Conservation (phyloP, 306 rosid species). For the Casuarina equisetifolia region DNA sequence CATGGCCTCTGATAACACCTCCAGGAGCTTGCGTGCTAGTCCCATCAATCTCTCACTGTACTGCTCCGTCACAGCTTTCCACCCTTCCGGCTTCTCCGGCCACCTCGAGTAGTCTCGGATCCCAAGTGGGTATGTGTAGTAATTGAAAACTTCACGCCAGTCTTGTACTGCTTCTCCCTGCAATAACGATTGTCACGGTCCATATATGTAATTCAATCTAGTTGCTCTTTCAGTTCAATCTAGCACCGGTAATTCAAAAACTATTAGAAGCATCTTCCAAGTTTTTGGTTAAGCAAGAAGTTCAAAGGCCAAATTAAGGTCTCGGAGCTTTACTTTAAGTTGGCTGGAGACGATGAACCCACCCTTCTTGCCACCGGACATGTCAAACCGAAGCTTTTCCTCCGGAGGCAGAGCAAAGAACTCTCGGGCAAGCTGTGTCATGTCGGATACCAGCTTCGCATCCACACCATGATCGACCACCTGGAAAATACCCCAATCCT, state of each 20-base stretch:
- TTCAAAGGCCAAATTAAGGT: background rate
- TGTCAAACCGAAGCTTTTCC: constrained; percentile 81
- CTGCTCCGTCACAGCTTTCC: no score
- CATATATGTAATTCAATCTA: no score
- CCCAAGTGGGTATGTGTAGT: constrained; percentile 33
- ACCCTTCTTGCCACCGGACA: constrained; percentile 92
- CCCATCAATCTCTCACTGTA: no score
- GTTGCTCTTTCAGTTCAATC: no score
- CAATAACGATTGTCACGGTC: background rate
- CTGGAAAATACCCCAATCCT: constrained; percentile 80
- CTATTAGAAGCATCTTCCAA: constrained; percentile 24
- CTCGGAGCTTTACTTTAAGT: constrained; percentile 53
- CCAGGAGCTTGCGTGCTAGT: constrained; percentile 61
- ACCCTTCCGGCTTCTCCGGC: no score
- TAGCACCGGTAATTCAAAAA: background rate
- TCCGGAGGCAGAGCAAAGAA: constrained; percentile 73
- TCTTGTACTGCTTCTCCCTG: constrained; percentile 77
- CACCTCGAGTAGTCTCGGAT: no score
- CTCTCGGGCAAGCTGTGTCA: constrained; percentile 58
- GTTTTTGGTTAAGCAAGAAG: no score
- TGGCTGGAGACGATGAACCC: constrained; percentile 96
- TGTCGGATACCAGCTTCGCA: constrained; percentile 41
- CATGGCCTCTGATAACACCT: constrained; percentile 83
- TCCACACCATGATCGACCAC: constrained; percentile 82
- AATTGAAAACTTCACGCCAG: constrained; percentile 78